Base-by-base conservation (phyloP, 176 grass and related monocot species). In the Rhipidocladum racemiflorum region DNA sequence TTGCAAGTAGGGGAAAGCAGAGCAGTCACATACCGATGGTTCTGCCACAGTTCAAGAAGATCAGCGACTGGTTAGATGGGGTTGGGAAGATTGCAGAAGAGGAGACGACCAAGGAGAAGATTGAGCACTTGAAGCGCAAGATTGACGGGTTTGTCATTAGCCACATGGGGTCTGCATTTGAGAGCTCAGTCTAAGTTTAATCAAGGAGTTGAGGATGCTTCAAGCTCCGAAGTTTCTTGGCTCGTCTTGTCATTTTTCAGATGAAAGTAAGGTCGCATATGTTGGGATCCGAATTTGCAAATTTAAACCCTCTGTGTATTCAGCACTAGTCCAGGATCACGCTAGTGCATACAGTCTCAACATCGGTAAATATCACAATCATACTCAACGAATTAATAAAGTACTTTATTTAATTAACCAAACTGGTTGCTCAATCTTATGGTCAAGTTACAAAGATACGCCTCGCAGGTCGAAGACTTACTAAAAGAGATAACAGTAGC, bases 81-180 rank as follows among this genome's bases (percentile, higher is more conserved):
- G 85, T 97, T 0, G 89, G 85, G 9, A 94, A 83, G 81, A 60
- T 86, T 21, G 85, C 70, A 0, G 89, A 89, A 75, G 92, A 90
- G n/a, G 89, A 87, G 12, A 56, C 18, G 5, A 78, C 79, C 77
- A 97, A 85, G 81, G 92, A 94, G 17, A 90, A 87, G 61, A 85
- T 91, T 6, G 94, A 94, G 83, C 57, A 48, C 23, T 59, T 97
- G 76, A 94, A 97, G 72, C 77, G 69, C 46, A 97, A 94, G 81
- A 94, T 97, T 20, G 94, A 97, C 20, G 88, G 90, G 23, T 97
- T 97, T 44, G 94, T 97, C 55, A 97, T 97, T 10, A 90, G 57
- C 85, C 92, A 90, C 87, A 88, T 97, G 75, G 94, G 91, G 2
- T 90, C 91, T 76, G 89, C 87, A 1, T 91, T 92, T 10, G 89